Conservation (phyloP, 345 rosid genomes). For the Bruguiera sexangula region DNA sequence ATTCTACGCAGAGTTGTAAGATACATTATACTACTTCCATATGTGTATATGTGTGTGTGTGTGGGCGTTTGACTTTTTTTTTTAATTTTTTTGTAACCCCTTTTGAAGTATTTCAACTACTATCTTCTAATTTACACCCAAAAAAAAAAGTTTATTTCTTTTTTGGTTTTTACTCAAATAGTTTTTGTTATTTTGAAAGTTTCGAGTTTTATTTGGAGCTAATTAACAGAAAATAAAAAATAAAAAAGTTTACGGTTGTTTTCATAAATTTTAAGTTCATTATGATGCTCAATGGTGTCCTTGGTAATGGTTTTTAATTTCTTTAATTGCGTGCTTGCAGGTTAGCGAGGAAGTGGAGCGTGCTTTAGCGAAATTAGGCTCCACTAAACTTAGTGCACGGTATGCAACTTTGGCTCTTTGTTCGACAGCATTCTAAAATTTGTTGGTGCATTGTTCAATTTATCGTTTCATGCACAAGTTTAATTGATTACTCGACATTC, state of each 20-base stretch:
- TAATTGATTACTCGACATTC: too few relatives aligned
- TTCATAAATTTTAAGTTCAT: background rate
- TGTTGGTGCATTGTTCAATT: background rate
- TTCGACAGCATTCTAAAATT: background rate
- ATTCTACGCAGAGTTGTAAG: constrained; percentile 34
- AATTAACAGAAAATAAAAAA: too few relatives aligned
- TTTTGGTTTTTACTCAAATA: too few relatives aligned
- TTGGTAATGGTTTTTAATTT: background rate
- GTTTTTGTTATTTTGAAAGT: too few relatives aligned
- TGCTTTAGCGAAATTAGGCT: constrained; percentile 32
- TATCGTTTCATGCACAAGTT: background rate
- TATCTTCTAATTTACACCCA: too few relatives aligned
- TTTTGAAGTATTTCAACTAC: background rate
- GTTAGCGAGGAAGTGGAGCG: constrained; percentile 42
- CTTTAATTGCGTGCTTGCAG: constrained; percentile 9
- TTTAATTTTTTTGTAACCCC: background rate
- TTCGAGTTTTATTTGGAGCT: too few relatives aligned
- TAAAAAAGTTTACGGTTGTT: too few relatives aligned
- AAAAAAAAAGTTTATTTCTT: too few relatives aligned
- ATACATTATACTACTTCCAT: background rate
- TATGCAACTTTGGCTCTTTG: background rate
- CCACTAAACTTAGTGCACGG: constrained; percentile 25
- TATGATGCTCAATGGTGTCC: background rate
- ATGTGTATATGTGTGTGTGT: background rate
- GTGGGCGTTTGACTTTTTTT: background rate